Evolutionary conservation across 2,329 filamentous ascomycete genomes (phyloP).

Genomic region (Cyphellophora europaea): DNA sequence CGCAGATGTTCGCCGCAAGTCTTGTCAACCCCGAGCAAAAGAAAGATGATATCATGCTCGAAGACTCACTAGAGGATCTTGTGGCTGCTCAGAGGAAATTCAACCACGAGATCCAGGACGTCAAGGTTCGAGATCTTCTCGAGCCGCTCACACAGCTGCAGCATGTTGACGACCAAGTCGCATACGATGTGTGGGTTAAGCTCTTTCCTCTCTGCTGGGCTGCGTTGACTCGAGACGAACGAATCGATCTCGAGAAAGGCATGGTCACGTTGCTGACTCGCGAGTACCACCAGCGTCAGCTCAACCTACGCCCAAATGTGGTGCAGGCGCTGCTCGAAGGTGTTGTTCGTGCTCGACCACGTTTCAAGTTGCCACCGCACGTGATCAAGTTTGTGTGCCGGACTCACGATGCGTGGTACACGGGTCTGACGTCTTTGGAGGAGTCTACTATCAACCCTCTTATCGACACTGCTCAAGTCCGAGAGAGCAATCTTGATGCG

Average conservation of each 20-base stretch:
- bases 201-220: conserved; percentile 95
- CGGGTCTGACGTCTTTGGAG: conserved; percentile 82
- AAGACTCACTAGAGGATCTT: conserved; percentile 73
- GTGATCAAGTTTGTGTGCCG: conserved; percentile 91
- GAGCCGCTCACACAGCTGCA: conserved; percentile 88
- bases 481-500: conserved; percentile 92
- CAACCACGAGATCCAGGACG: conserved; percentile 69
- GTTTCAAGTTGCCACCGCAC: conserved; percentile 88
- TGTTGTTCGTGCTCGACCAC: conserved; percentile 71
- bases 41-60: conserved; percentile 58
- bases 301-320: conserved; percentile 92
- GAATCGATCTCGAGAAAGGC: conserved; percentile 79
- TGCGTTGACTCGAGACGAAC: conserved; percentile 75
- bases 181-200: conserved; percentile 81
- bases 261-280: conserved; percentile 86
- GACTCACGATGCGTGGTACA: conserved; percentile 96
- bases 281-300: conserved; percentile 88
- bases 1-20: conserved; percentile 56
- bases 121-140: conserved; percentile 79
- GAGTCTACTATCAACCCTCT: conserved; percentile 76
- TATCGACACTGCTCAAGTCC: conserved; percentile 70
- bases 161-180: conserved; percentile 72
- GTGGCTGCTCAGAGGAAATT: conserved; percentile 76
- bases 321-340: conserved; percentile 87
- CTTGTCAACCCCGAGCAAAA: conserved; percentile 59